A percentile compares a stretch with the other conserved stretches of the same genome.
phyloP scores from a whole-genome alignment of 495 filamentous ascomycete genomes.

The Cercophora scortea region DNA sequence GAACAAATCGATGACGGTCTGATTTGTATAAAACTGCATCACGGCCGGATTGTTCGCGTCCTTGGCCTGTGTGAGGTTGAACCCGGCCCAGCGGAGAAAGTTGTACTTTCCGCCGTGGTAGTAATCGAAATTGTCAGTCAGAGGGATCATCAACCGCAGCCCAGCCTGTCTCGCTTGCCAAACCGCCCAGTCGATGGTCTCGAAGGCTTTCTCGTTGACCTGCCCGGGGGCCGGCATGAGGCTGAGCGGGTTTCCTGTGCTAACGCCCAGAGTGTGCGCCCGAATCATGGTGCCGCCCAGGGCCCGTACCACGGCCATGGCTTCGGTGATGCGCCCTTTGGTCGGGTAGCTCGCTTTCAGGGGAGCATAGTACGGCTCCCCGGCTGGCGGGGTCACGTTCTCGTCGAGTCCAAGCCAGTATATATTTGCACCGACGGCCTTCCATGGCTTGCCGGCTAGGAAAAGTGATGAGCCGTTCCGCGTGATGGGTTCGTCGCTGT shows the following conservation, averaged over 20 bases:
- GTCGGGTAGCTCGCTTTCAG: slow-evolving; percentile 46
- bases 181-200: slow-evolving; percentile 47
- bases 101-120: slow-evolving; percentile 53
- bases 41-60: slow-evolving; percentile 32
- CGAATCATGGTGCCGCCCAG: slow-evolving; percentile 46
- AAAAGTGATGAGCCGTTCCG: slow-evolving; percentile 34
- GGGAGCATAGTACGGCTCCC: slow-evolving; percentile 41
- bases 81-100: slow-evolving; percentile 46
- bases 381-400: slow-evolving; percentile 44
- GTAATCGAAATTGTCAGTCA: slow-evolving; percentile 45
- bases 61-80: slow-evolving; percentile 32
- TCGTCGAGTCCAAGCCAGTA: slow-evolving; percentile 54
- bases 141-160: slow-evolving; percentile 39
- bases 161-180: slow-evolving; percentile 44
- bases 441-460: slow-evolving; percentile 38
- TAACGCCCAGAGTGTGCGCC: slow-evolving; percentile 47
- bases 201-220: slow-evolving; percentile 42
- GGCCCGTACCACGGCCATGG: slow-evolving; percentile 43
- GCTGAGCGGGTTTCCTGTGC: slow-evolving; percentile 45
- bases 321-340: slow-evolving; percentile 43
- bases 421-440: slow-evolving; percentile 44
- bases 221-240: slow-evolving; percentile 36
- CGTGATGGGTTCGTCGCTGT: slow-evolving; percentile 13
- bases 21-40: slow-evolving; percentile 47
- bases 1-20: slow-evolving; percentile 36